These are phyloP conservation scores for Coemansia sp. DNA, from an alignment of 192 early-diverging fungal genomes.

Conservation along the genomic window DNA sequence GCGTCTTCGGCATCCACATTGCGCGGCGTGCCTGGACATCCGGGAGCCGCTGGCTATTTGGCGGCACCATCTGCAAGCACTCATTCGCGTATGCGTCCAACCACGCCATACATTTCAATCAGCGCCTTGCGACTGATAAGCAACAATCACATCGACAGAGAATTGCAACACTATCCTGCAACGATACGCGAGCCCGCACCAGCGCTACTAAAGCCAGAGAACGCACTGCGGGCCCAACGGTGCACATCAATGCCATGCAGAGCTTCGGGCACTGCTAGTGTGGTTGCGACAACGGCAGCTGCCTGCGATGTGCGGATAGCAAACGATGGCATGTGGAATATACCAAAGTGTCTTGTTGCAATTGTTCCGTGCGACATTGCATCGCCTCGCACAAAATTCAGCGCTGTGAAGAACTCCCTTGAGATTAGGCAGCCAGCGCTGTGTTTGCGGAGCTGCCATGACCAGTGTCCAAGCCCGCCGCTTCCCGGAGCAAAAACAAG, in stretches of 20 bases:
- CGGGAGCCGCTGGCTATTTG: not conserved
- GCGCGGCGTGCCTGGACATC: conserved; percentile 38
- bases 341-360: conserved; percentile 9
- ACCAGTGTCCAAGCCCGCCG: conserved; percentile 8
- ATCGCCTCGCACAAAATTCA: conserved; percentile 19
- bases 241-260: conserved; percentile 30
- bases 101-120: conserved; percentile 31
- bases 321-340: conserved; percentile 7
- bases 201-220: conserved; percentile 16
- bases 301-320: conserved; percentile 8
- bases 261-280: not conserved
- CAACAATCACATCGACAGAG: not conserved
- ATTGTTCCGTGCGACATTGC: conserved; percentile 3
- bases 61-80: not conserved
- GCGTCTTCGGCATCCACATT: conserved; percentile 19
- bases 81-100: conserved; percentile 2
- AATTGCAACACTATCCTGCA: conserved; percentile 1
- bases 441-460: conserved; percentile 5
- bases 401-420: conserved; percentile 44
- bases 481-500: conserved; percentile 1
- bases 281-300: not conserved
- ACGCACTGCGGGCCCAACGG: conserved; percentile 22
- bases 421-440: conserved; percentile 35
- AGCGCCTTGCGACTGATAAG: conserved; percentile 29
- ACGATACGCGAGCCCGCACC: conserved; percentile 17